Conservation (phyloP, 129 eudicot species). For the Silybum marianum region DNA sequence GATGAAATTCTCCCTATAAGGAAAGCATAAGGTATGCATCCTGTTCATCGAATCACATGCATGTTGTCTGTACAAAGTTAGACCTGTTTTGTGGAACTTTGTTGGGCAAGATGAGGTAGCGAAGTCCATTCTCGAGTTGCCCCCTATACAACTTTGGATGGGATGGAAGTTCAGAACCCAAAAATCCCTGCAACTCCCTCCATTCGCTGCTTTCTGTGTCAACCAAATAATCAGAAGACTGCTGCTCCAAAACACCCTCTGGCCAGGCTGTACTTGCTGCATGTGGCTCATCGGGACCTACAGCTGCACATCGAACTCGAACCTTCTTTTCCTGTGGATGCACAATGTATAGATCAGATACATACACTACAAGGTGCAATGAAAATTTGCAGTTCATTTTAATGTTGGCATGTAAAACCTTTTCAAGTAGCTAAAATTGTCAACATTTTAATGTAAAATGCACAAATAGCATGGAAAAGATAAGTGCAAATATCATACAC, state of each 20-base stretch:
- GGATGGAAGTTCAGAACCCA: constrained; percentile 77
- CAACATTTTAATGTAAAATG: neutral
- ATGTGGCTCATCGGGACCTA: constrained; percentile 99
- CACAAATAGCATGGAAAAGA: neutral
- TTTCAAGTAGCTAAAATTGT: constrained; percentile 1
- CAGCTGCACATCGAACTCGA: constrained; percentile 66
- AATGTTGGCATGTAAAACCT: neutral
- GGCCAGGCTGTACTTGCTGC: constrained; percentile 98
- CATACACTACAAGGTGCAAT: neutral
- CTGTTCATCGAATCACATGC: no score
- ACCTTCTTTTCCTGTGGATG: constrained; percentile 47
- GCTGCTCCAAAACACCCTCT: constrained; percentile 77
- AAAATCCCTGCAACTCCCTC: constrained; percentile 64
- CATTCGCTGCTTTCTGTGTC: constrained; percentile 51
- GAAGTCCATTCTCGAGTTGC: constrained; percentile 86
- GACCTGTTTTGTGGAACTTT: constrained; percentile 98
- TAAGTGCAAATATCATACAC: no score
- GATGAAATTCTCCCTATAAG: no score
- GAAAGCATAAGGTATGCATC: neutral
- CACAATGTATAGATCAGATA: constrained; percentile 25
- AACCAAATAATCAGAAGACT: constrained; percentile 49
- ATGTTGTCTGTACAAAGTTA: no score
- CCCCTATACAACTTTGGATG: constrained; percentile 92
- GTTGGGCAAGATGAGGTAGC: constrained; percentile 91
- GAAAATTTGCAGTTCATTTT: neutral